Conservation (phyloP, 2,329 filamentous ascomycete genomes). For the Cercospora sojina region DNA sequence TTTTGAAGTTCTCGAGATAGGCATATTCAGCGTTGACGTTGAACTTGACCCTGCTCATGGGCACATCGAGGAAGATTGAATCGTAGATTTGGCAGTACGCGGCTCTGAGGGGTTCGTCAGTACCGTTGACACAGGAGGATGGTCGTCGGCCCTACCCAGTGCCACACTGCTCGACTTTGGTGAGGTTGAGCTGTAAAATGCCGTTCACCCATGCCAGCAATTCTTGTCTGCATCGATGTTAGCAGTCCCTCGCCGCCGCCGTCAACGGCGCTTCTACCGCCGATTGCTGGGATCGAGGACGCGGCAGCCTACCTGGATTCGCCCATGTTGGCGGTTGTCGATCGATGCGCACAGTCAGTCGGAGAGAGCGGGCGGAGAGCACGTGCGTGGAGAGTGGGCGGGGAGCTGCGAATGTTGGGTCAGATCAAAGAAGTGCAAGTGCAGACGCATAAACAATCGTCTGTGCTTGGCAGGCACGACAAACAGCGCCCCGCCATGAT, state of each 20-base stretch:
- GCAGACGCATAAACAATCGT: conserved; percentile 6
- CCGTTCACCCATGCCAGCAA: conserved; percentile 95
- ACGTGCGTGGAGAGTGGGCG: background rate
- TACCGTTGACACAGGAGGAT: background rate
- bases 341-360: conserved; percentile 2
- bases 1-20: conserved; percentile 98
- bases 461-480: background rate
- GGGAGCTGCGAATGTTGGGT: conserved; percentile 1
- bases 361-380: background rate
- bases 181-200: conserved; percentile 96
- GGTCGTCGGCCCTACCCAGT: conserved; percentile 69
- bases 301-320: conserved; percentile 20
- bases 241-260: conserved; percentile 7
- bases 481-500: conserved; percentile 4
- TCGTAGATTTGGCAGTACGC: conserved; percentile 97
- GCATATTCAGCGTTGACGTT: conserved; percentile 96
- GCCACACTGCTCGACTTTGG: conserved; percentile 97
- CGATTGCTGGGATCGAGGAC: background rate
- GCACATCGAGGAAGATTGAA: conserved; percentile 93
- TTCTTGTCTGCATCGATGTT: conserved; percentile 71
- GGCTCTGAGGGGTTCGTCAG: conserved; percentile 59
- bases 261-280: background rate
- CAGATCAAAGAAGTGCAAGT: background rate
- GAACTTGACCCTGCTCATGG: conserved; percentile 96
- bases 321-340: conserved; percentile 25